Base-by-base conservation (phyloP, 2,329 filamentous ascomycete genomes). In the Aureobasidium sp. region DNA sequence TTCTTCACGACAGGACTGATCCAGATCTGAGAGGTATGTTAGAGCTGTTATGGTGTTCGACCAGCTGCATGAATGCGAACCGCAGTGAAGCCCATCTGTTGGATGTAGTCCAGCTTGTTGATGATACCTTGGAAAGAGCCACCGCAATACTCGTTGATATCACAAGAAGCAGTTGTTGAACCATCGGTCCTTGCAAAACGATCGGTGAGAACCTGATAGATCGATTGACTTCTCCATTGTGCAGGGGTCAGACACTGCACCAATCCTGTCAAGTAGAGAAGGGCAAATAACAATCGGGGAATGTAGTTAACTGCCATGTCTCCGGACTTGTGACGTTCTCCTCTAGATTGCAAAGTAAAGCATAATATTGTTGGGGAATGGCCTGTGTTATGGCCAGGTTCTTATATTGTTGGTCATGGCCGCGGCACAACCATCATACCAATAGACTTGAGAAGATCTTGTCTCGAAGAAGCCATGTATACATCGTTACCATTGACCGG, bases 31-130 rank as follows among this genome's bases (percentile, higher is more conserved):
- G 9, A 29, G 0, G 8, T 2, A 14, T 7, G 11, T 59, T 3
- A 59, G 42, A 41, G 14, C 11, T 30, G 14, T 8, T 32, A 29
- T 11, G 29, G 10, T 5, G 8, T 30, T 32, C 13, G 42, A 16
- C 9, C 9, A 14, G 34, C 13, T 32, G 16, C 1, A 6, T 21
- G 62, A 74, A 76, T 34, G 68, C 81, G 67, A 67, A 84, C 74
- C 42, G 82, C 82, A 59, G 80, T 80, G 64, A 84, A 85, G 32
- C 82, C 82, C 79, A 85, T 82, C 44, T 78, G 77, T 67, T 83
- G 77, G 69, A 87, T 85, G 69, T 86, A 86, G 69, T 86, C 84
- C 42, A 87, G 78, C 64, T 82, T 78, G 62, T 81, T 77, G 65
- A 80, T 77, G 34, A 87, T 76, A 9, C 85, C 85, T 60, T 75